Conservation (phyloP, 2,329 filamentous ascomycete species). For the Aspergillus eucalypticola region DNA sequence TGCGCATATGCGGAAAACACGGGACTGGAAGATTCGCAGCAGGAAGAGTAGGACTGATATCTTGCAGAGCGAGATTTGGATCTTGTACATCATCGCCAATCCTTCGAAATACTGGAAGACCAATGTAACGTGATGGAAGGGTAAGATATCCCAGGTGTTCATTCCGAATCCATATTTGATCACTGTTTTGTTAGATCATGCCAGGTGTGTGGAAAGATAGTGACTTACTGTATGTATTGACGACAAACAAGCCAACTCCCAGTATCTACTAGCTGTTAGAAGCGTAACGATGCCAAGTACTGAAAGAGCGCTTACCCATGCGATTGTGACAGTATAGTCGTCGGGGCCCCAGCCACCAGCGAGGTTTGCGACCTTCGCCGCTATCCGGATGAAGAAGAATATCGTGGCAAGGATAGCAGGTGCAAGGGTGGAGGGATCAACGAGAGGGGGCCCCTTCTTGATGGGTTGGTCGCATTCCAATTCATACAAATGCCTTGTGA, state of each 20-base stretch:
- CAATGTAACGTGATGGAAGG: constrained; percentile 21
- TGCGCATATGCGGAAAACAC: constrained; percentile 18
- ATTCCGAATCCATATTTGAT: constrained; percentile 25
- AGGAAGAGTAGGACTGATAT: constrained; percentile 29
- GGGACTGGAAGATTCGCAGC: constrained; percentile 24
- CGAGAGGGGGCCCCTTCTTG: constrained; percentile 11
- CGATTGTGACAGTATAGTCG: constrained; percentile 19
- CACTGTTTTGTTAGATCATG: constrained; percentile 14
- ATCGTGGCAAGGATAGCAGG: constrained; percentile 17
- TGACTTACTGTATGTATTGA: constrained; percentile 18
- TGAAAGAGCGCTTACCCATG: constrained; percentile 14
- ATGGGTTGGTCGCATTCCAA: constrained; percentile 10
- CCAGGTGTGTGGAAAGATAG: too few relatives aligned
- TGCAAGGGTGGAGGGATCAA: constrained; percentile 14
- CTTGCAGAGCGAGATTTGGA: constrained; percentile 25
- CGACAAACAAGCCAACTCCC: constrained; percentile 11
- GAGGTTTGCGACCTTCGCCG: constrained; percentile 13
- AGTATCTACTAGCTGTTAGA: constrained; percentile 8
- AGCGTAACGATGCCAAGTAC: too few relatives aligned
- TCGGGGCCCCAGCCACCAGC: constrained; percentile 20
- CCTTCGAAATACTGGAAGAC: constrained; percentile 19
- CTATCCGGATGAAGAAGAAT: constrained; percentile 16
- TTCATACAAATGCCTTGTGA: constrained; percentile 2
- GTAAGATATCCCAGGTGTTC: constrained; percentile 26
- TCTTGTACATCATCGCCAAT: constrained; percentile 23